These are phyloP conservation scores for Termitomyces sp. DNA, from an alignment of 768 basidiomycete genomes.

Conservation along the genomic window DNA sequence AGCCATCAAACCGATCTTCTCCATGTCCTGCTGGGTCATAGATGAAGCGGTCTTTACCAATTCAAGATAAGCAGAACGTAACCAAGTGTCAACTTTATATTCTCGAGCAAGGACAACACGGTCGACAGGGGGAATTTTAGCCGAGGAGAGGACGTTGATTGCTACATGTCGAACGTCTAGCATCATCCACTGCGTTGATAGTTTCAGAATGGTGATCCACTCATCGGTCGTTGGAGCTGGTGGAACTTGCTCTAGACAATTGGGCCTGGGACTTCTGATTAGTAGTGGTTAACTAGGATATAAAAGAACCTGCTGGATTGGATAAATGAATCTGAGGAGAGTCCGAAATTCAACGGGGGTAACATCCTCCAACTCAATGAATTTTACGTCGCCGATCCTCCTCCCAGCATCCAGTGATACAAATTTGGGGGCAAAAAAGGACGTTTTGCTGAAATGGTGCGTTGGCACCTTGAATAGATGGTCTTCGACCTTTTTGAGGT, in stretches of 20 bases:
- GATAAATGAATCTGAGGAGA: neutral
- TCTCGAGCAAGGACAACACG: constrained; percentile 2
- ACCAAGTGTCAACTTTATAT: neutral
- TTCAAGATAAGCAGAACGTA: neutral
- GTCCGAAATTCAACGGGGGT: neutral
- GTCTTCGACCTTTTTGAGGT: neutral
- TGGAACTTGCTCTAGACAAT: neutral
- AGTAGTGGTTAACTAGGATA: neutral
- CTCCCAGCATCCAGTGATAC: neutral
- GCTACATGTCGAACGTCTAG: neutral
- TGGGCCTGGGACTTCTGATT: neutral
- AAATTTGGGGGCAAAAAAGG: neutral
- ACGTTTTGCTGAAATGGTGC: neutral
- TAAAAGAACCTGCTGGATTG: neutral
- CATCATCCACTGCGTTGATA: constrained; percentile 1
- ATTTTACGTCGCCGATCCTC: neutral
- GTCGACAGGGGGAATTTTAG: neutral
- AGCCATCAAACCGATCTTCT: neutral
- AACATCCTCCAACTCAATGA: neutral
- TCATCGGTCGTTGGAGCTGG: neutral
- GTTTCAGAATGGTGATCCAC: neutral
- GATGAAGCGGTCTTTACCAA: neutral
- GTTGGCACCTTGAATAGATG: neutral
- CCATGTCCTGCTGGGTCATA: neutral
- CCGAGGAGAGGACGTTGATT: neutral